Conservation (phyloP, 1,284 basidiomycete genomes). For the Rhodotorula glutinis region DNA sequence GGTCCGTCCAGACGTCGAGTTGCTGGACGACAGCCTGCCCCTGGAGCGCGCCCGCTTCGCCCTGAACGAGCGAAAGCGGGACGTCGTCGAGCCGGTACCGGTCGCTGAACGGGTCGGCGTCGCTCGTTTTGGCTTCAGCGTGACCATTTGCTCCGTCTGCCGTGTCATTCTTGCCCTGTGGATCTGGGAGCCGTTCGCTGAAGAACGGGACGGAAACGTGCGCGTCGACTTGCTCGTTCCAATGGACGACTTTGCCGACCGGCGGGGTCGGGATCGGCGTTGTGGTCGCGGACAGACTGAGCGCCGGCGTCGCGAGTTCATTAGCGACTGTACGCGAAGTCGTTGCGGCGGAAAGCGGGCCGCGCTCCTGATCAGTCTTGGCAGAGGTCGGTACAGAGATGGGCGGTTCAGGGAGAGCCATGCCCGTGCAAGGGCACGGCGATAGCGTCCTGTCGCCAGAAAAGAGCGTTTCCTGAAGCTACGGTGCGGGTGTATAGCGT, state of each 20-base stretch:
- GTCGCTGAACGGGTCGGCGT: conserved; percentile 6
- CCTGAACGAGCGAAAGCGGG: not conserved
- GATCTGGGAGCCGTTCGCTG: not conserved
- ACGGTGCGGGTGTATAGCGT: too few relatives aligned
- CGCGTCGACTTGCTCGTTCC: conserved; percentile 5
- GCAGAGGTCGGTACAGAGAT: too few relatives aligned
- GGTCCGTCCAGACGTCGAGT: conserved; percentile 47
- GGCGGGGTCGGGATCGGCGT: not conserved
- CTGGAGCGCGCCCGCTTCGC: not conserved
- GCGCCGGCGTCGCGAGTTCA: not conserved
- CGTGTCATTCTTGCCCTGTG: not conserved
- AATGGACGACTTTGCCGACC: conserved; percentile 1
- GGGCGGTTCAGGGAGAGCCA: too few relatives aligned
- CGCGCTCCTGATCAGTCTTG: too few relatives aligned
- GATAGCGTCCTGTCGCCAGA: too few relatives aligned
- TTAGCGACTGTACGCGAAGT: not conserved
- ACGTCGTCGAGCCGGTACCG: conserved; percentile 16
- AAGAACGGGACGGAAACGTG: not conserved
- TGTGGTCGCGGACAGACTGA: not conserved
- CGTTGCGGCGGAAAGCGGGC: too few relatives aligned
- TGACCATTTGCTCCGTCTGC: not conserved
- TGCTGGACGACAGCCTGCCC: not conserved
- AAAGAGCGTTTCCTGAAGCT: too few relatives aligned
- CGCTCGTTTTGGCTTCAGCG: not conserved
- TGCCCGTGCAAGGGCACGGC: too few relatives aligned